phyloP scores from a whole-genome alignment of 768 basidiomycete genomes.

The Suillus tomentosus region DNA sequence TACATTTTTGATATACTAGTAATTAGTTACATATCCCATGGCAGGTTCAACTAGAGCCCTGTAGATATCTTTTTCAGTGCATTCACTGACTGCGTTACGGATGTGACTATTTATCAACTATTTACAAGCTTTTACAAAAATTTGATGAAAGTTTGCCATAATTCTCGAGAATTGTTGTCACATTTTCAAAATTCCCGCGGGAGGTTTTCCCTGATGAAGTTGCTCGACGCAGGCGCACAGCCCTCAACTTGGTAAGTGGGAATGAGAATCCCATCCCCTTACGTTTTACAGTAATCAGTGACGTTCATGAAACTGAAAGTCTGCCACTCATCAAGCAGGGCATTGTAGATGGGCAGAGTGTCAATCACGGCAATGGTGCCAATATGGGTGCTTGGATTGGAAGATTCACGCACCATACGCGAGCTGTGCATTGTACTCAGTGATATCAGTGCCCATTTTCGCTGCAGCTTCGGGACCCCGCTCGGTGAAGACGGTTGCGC shows the following conservation, averaged over 20 bases:
- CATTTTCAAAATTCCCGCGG: too few species aligned
- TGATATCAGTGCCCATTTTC: constrained; percentile 36
- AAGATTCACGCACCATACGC: constrained; percentile 39
- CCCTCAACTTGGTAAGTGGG: constrained; percentile 52
- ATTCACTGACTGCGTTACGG: too few species aligned
- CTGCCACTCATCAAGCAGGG: constrained; percentile 51
- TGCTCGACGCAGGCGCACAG: constrained; percentile 63
- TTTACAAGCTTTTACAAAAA: too few species aligned
- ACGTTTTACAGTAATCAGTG: constrained; percentile 60
- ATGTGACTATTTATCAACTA: too few species aligned
- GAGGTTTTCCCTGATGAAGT: too few species aligned
- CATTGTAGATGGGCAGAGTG: constrained; percentile 59
- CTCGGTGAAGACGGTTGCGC: constrained; percentile 52
- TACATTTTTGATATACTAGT: too few species aligned
- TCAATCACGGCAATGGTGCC: constrained; percentile 53
- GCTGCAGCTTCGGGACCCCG: constrained; percentile 34
- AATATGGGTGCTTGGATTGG: constrained; percentile 40
- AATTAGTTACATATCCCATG: too few species aligned
- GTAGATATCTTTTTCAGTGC: too few species aligned
- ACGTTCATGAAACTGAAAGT: constrained; percentile 58
- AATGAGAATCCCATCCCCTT: constrained; percentile 57
- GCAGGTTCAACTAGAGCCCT: too few species aligned
- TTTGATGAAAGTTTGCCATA: too few species aligned
- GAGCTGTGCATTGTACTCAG: constrained; percentile 54
- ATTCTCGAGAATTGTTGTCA: too few species aligned